phyloP scores from a whole-genome alignment of 305 asterid species.

The Rubia occidens region DNA sequence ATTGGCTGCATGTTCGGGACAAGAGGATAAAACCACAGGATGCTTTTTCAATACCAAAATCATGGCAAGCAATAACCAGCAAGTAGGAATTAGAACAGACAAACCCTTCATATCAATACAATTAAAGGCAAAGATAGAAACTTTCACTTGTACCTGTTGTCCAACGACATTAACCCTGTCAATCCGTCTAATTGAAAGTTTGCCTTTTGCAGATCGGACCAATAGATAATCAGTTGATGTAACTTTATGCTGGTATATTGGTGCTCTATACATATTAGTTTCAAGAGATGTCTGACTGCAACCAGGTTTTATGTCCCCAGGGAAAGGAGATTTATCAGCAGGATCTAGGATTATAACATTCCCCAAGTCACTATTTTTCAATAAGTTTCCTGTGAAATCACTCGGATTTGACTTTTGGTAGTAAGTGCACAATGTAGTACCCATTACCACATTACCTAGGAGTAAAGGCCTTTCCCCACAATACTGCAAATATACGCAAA shows the following conservation, averaged over 20 bases:
- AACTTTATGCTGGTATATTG: slow-evolving; percentile 86
- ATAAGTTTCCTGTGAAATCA: slow-evolving; percentile 60
- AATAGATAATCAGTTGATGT: slow-evolving; percentile 80
- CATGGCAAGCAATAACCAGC: background rate
- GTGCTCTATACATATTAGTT: slow-evolving; percentile 96
- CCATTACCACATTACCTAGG: slow-evolving; percentile 96
- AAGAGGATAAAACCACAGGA: background rate
- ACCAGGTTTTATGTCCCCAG: slow-evolving; percentile 95
- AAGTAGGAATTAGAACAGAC: background rate
- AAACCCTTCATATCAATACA: background rate
- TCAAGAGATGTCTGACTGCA: slow-evolving; percentile 86
- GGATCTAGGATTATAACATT: slow-evolving; percentile 77
- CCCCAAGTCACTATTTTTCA: slow-evolving; percentile 78
- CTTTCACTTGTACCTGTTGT: slow-evolving; percentile 62
- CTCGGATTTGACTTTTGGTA: slow-evolving; percentile 73
- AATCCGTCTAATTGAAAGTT: slow-evolving; percentile 94
- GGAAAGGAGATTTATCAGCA: slow-evolving; percentile 97
- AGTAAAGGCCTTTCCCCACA: slow-evolving; percentile 98
- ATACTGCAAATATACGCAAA: slow-evolving; percentile 35
- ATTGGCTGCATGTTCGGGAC: background rate
- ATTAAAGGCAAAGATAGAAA: slow-evolving; percentile 9
- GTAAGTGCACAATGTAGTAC: slow-evolving; percentile 92
- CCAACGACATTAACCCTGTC: slow-evolving; percentile 97
- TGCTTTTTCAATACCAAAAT: background rate
- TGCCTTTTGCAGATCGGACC: slow-evolving; percentile 98